Conservation (phyloP, 2,329 filamentous ascomycete genomes). For the Aspergillus pseudoglaucus region DNA sequence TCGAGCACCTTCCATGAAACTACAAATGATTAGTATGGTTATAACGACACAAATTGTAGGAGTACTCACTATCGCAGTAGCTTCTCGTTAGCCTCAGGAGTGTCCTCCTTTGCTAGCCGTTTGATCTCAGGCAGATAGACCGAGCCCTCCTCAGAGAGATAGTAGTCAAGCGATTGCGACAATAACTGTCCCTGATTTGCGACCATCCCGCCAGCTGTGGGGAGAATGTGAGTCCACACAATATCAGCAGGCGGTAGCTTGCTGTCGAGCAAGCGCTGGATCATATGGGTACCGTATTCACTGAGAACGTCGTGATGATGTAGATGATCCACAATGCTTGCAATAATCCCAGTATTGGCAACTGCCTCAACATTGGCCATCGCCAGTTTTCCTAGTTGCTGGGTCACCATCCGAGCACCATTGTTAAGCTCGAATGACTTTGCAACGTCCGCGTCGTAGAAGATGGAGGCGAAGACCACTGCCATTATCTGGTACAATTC, state of each 20-base stretch:
- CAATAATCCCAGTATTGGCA: slow-evolving; percentile 35
- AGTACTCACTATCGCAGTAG: slow-evolving; percentile 45
- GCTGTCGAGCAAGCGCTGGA: slow-evolving; percentile 45
- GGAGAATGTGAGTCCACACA: slow-evolving; percentile 53
- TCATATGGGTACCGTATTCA: slow-evolving; percentile 51
- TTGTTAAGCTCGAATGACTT: slow-evolving; percentile 48
- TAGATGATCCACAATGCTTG: slow-evolving; percentile 35
- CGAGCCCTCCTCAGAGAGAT: slow-evolving; percentile 45
- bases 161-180: slow-evolving; percentile 52
- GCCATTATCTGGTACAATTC: slow-evolving; percentile 51
- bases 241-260: slow-evolving; percentile 44
- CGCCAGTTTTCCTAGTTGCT: slow-evolving; percentile 45
- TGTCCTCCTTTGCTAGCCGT: slow-evolving; percentile 40
- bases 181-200: slow-evolving; percentile 54
- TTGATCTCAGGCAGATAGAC: slow-evolving; percentile 45
- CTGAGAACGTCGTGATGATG: slow-evolving; percentile 39
- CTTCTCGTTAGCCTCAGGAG: slow-evolving; percentile 40
- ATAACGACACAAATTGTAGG: neutral
- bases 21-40: slow-evolving; percentile 12
- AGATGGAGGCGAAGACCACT: slow-evolving; percentile 48
- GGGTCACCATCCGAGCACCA: slow-evolving; percentile 42
- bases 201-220: slow-evolving; percentile 51
- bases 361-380: slow-evolving; percentile 45
- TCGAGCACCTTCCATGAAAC: slow-evolving; percentile 37
- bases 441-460: slow-evolving; percentile 50